phyloP scores from a whole-genome alignment of 225 moss, liverwort and hornwort genomes.

The Climacium dendroides region DNA sequence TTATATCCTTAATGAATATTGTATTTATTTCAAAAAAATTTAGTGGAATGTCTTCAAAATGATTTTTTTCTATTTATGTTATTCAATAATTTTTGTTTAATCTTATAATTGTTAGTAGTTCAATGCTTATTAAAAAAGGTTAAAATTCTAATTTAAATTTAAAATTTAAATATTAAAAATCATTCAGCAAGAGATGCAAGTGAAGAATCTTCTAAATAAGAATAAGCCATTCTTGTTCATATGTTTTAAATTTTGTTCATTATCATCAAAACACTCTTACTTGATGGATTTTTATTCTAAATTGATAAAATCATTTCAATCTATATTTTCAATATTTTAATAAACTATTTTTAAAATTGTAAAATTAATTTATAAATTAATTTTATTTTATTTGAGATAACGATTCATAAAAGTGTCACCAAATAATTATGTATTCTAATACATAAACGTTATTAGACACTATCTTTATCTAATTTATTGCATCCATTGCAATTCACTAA shows the following conservation, averaged over 20 bases:
- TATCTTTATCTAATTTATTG: not conserved
- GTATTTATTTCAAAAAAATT: no score
- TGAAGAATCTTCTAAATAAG: not conserved
- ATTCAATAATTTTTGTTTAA: not conserved
- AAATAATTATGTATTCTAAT: not conserved
- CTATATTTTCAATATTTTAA: not conserved
- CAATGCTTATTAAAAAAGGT: not conserved
- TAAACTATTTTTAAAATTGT: fast-evolving
- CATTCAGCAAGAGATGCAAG: not conserved
- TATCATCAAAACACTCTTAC: not conserved
- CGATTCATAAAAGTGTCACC: fast-evolving
- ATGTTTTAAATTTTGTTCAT: not conserved
- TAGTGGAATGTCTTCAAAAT: not conserved
- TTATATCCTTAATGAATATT: not conserved
- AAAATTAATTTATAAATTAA: not conserved
- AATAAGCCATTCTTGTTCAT: not conserved
- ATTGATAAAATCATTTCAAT: not conserved
- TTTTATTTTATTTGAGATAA: not conserved
- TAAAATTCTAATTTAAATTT: no score
- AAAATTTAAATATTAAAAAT: not conserved
- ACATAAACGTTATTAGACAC: not conserved
- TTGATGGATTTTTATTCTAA: not conserved
- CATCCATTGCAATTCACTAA: not conserved
- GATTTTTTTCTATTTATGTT: not conserved
- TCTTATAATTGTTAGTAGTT: no score